These are phyloP conservation scores for Nicotiana benthamiana DNA, from an alignment of 257 asterid genomes.

Conservation along the genomic window DNA sequence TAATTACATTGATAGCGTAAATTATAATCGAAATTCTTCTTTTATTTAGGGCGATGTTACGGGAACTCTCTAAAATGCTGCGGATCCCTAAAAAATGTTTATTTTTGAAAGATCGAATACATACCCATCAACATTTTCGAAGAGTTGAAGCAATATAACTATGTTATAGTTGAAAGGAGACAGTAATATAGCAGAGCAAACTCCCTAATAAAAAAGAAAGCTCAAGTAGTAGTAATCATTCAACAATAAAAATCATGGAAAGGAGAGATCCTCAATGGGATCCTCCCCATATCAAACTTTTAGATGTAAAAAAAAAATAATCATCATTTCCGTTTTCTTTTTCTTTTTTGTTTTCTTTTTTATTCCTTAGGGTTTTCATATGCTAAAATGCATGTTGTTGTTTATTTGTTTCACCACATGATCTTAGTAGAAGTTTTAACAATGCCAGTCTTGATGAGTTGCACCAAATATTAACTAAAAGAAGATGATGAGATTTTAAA, in stretches of 20 bases:
- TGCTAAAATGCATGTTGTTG: conserved; percentile 6
- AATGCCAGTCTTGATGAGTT: background rate
- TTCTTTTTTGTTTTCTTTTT: background rate
- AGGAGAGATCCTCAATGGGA: conserved; percentile 39
- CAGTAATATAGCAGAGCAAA: background rate
- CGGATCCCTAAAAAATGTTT: rapidly evolving
- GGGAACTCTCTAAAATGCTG: no score
- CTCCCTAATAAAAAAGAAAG: conserved; percentile 20
- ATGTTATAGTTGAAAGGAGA: background rate
- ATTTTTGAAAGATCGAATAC: no score
- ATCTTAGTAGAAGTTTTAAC: background rate
- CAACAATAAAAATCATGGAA: conserved; percentile 47
- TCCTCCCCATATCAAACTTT: conserved; percentile 29
- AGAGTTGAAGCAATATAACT: no score
- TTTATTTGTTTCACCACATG: background rate
- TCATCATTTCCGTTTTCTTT: conserved; percentile 9
- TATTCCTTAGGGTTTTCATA: conserved; percentile 10
- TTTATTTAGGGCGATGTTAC: no score
- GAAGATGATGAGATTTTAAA: background rate
- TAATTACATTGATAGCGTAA: background rate
- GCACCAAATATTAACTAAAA: background rate
- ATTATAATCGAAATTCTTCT: no score
- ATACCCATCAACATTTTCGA: rapidly evolving
- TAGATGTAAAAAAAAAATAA: conserved; percentile 16
- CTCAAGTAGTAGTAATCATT: conserved; percentile 43